Base-by-base conservation (phyloP, 1,284 basidiomycete genomes). In the Agroathelia rolfsii region DNA sequence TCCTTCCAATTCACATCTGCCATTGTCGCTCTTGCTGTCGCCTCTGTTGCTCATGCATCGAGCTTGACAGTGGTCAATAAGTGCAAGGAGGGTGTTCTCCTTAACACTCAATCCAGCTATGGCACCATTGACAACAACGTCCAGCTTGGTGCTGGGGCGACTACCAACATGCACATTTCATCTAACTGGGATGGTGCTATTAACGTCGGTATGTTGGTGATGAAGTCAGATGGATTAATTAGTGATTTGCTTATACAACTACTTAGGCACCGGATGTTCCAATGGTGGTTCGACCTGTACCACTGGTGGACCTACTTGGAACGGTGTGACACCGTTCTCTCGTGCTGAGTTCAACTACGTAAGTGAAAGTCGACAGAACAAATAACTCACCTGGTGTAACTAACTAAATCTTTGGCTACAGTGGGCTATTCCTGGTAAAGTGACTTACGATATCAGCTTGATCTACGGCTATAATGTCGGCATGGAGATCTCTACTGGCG, bases 161-260 rank as follows among this genome's bases (percentile, higher is more conserved):
- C 40, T n/a, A n/a, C 24, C 28, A 43, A 57, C 45, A 14, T 55
- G 43, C 53, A 46, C 19, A 55, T 55, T n/a, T 55, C 46, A 21
- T 40, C 46, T 26, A 37, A 55, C 43, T 55, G 52, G 52, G 50
- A 48, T 4, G 52, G 52, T 25, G 48, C 55, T 18, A n/a, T 55
- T 30, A 57, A 57, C 27, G 46, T 45, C 16, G 56, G 52, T 55
- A 27, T 39, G 55, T 31, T 11, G 8, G 15, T 22, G n/a, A n/a
- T n/a, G n/a, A n/a, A n/a, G n/a, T n/a, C n/a, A n/a, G n/a, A n/a
- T n/a, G n/a, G n/a, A n/a, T n/a, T n/a, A n/a, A n/a, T n/a, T n/a
- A n/a, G n/a, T n/a, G n/a, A n/a, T n/a, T n/a, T n/a, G n/a, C n/a
- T n/a, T n/a, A n/a, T n/a, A n/a, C n/a, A n/a, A n/a, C n/a, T n/a